Evolutionary conservation across 495 filamentous ascomycete species (phyloP), one percentile per base, ranked within the genome.

Genomic region (Parachaetomium inaequale): DNA sequence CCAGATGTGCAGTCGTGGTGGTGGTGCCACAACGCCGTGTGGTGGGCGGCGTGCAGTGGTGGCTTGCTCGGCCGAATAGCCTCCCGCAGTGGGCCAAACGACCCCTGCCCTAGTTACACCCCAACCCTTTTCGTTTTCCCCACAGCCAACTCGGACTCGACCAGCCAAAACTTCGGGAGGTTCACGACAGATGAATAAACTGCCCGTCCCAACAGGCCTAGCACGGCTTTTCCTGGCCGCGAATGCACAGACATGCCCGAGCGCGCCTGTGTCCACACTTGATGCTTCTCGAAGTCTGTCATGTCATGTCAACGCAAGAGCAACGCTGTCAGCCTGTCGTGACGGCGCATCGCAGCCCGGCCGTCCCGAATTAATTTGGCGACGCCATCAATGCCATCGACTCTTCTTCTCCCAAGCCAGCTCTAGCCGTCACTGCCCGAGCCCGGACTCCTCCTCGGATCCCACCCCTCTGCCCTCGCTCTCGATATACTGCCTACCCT

Each of bases 311-410:
- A 23, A n/a, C n/a, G n/a, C n/a, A n/a, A n/a, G n/a, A n/a, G n/a
- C n/a, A n/a, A n/a, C n/a, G n/a, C n/a, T n/a, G n/a, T n/a, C n/a
- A n/a, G n/a, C n/a, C n/a, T n/a, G n/a, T n/a, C n/a, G n/a, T n/a
- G n/a, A n/a, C n/a, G n/a, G n/a, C n/a, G n/a, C 65, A 74, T 68
- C 67, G 69, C 72, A 68, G 67, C 47, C 63, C 61, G 62, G 63
- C 67, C 65, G 63, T 66, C 45, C 55, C 57, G 62, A 62, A 51
- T 72, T 36, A 71, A 70, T 70, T 70, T 72, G 57, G 61, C 58
- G 58, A 66, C 2, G 32, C 65, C 50, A 58, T 66, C 62, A 61
- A 61, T 68, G 62, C 68, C 65, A 67, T 70, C 42, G 8, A n/a
- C 14, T 0, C 12, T 63, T 53, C 63, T 55, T 60, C 59, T 61